Base-by-base conservation (phyloP, 1,139 yeast species). In the Lodderomyces metapsilosis region DNA sequence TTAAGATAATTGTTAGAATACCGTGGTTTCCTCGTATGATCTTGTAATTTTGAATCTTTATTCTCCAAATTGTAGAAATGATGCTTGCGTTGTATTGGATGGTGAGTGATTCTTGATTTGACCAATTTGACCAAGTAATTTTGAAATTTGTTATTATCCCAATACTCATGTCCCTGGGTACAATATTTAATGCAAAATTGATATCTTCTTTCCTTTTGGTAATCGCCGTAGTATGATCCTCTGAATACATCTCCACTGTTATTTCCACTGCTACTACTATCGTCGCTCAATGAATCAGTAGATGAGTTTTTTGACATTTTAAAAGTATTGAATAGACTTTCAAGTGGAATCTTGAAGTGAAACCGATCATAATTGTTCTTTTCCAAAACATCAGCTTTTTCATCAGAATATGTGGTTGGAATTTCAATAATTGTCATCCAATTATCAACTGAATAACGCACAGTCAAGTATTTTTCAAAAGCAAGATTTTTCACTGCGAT, bases 361-460 rank as follows among this genome's bases (percentile, higher is more conserved):
- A 82, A 77, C 32, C 88, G 61, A 54, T 81, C 87, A 55, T 80
- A 81, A 42, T 69, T 59, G 43, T 80, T 66, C 20, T 64, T 56
- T 45, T 69, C 71, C 54, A 80, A 62, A 8, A 74, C 66, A 36
- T 74, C 66, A 6, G 89, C 84, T 5, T 73, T 59, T 47, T 84
- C 88, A 4, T 77, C 74, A n/a, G 76, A 71, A 61, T 78, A 88
- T 6, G 58, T 58, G 2, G 94, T 84, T 25, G 80, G 81, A 23
- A 84, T 76, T 56, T 86, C 92, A 32, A 82, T 73, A 27, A 83
- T 78, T 0, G 92, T 81, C 40, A 69, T 66, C 96, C 96, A 88
- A 50, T 74, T 61, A 59, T 88, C 91, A 42, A 77, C 64, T 0
- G 94, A 77, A 57, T 84, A 82, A 39, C 88, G 71, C 15, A 85